A percentile compares a stretch with the other conserved stretches of the same genome.
phyloP scores from a whole-genome alignment of 2,329 filamentous ascomycete species.

The Hymenoscyphus scutula region DNA sequence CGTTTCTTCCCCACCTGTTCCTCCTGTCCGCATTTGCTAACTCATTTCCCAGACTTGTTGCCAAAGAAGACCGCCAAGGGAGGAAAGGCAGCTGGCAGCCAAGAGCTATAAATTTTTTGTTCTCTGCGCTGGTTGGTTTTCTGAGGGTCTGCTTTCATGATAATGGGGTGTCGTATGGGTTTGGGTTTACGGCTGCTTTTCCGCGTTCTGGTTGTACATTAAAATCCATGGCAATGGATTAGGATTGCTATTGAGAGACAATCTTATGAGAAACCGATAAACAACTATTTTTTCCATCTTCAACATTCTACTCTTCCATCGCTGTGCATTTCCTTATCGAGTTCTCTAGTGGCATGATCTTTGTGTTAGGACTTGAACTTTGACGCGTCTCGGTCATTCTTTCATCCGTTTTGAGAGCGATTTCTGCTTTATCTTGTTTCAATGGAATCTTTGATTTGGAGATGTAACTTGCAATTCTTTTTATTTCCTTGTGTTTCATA shows the following conservation, averaged over 20 bases:
- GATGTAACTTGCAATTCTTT: too few species aligned
- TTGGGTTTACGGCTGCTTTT: conserved; percentile 70
- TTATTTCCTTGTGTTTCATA: too few species aligned
- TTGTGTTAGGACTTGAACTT: not conserved
- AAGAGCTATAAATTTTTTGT: conserved; percentile 78
- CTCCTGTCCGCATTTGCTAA: conserved; percentile 26
- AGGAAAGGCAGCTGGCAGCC: conserved; percentile 79
- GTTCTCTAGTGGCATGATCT: not conserved
- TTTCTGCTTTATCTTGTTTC: too few species aligned
- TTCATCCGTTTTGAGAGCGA: too few species aligned
- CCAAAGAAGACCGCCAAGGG: conserved; percentile 99
- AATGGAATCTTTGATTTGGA: too few species aligned
- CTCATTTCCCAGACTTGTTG: conserved; percentile 72
- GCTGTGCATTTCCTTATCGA: not conserved
- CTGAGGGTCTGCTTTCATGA: conserved; percentile 59
- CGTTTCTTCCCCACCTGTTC: conserved; percentile 40
- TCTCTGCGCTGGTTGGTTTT: conserved; percentile 53
- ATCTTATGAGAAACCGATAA: conserved; percentile 37
- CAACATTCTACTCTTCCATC: not conserved
- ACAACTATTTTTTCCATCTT: conserved; percentile 15
- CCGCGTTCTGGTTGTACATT: conserved; percentile 68
- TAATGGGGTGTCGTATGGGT: conserved; percentile 73
- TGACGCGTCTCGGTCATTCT: too few species aligned
- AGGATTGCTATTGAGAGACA: conserved; percentile 36
- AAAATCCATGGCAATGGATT: conserved; percentile 57